These are phyloP conservation scores for Acer negundo DNA, from an alignment of 345 rosid species.

Conservation along the genomic window DNA sequence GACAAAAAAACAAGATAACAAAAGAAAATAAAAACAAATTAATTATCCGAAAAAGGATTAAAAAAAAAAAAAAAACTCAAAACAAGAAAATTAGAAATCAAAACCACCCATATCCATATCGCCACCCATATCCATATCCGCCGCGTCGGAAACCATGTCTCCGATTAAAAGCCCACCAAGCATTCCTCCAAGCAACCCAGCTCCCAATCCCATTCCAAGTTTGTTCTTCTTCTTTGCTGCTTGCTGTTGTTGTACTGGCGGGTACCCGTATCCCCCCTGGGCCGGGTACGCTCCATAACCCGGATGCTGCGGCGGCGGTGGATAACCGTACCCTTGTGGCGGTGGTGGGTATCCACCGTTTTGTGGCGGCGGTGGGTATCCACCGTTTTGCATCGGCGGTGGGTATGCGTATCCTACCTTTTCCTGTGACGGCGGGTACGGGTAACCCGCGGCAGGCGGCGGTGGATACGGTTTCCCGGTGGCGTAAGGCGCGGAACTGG, in stretches of 20 bases:
- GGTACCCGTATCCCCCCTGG: slow-evolving; percentile 31
- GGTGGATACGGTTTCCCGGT: neutral
- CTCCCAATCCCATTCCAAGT: slow-evolving; percentile 63
- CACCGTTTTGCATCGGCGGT: slow-evolving; percentile 23
- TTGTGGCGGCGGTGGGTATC: slow-evolving; percentile 21
- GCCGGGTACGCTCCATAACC: slow-evolving; percentile 40
- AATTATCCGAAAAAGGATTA: too few relatives aligned
- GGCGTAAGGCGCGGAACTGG: slow-evolving; percentile 14
- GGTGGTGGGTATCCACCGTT: slow-evolving; percentile 22
- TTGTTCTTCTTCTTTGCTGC: slow-evolving; percentile 49
- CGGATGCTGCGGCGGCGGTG: slow-evolving; percentile 19
- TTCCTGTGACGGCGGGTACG: slow-evolving; percentile 34
- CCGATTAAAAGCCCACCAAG: slow-evolving; percentile 75
- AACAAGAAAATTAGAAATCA: slow-evolving; percentile 24
- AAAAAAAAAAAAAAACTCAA: neutral
- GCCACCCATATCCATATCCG: slow-evolving; percentile 36
- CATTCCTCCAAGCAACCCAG: slow-evolving; percentile 73
- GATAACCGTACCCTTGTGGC: slow-evolving; percentile 38
- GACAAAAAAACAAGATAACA: too few relatives aligned
- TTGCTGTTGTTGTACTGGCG: slow-evolving; percentile 37
- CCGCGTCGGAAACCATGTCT: slow-evolving; percentile 65
- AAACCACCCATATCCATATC: slow-evolving; percentile 40
- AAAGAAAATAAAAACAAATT: too few relatives aligned
- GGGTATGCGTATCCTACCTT: slow-evolving; percentile 29
- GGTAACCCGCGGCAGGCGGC: slow-evolving; percentile 11